Base-by-base conservation (phyloP, 768 basidiomycete genomes). In the Galerina marginata region DNA sequence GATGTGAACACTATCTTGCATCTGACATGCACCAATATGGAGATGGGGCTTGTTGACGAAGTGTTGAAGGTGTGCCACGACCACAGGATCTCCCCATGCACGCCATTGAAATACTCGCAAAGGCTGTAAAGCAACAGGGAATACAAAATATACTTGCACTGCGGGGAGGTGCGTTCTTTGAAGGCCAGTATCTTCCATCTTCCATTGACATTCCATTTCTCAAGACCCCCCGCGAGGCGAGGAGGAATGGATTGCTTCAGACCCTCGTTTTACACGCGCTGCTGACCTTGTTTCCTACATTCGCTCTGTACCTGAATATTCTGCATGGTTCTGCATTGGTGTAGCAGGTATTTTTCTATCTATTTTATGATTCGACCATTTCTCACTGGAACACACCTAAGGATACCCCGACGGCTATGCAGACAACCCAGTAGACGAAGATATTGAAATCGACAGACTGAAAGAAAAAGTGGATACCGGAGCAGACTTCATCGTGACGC, bases 21-120 rank as follows among this genome's bases (percentile, higher is more conserved):
- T 78, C 74, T 99, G 65, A 98, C 96, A 6, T 99, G 96, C 78
- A 98, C 97, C 36, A 97, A 98, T 75, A 96, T 99, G 91, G 86
- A 91, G 68, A 81, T 89, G 65, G 93, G 94, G 20, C 87, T 90
- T 72, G 87, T 99, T 5, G 92, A 97, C 69, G 85, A 87, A 51
- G 88, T 90, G n/a, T 75, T 99, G 47, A 83, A 85, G 76, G 96
- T 97, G 67, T 60, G 84, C 71, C 53, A 9, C 37, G 48, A 54
- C 47, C 4, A 47, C 43, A 48, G 43, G 26, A 25, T 42, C 40
- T 46, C 44, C 42, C 47, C 25, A 36, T 16, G 3, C 56, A 49
- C 29, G 54, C 26, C 43, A 38, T 50, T 37, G 64, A 61, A 44
- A 33, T 49, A 58, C 4, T 3, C 33, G 40, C 25, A 16, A 65